Percentiles rank a stretch among this genome's conserved stretches.
Conservation (phyloP, 2,329 filamentous ascomycete species). For the Fusarium camptoceras region DNA sequence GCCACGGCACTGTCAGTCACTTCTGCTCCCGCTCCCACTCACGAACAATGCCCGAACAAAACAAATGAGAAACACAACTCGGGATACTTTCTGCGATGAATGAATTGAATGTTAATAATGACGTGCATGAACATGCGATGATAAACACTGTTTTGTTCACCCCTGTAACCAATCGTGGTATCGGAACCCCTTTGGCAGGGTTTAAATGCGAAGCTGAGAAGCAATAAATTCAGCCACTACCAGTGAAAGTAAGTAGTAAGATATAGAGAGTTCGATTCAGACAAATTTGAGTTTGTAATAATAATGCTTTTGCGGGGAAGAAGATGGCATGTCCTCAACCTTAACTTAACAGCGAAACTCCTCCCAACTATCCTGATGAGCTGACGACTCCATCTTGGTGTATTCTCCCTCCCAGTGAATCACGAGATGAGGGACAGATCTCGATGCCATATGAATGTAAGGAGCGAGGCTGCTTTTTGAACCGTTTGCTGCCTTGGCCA, state of each 20-base stretch:
- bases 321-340: neutral
- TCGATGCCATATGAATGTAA: slow-evolving; percentile 11
- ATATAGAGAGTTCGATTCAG: neutral
- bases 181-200: neutral
- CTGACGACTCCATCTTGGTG: slow-evolving; percentile 14
- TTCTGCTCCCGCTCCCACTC: neutral
- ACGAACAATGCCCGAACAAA: neutral
- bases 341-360: neutral
- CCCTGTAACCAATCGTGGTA: neutral
- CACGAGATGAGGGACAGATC: slow-evolving; percentile 25
- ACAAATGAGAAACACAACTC: neutral
- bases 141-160: neutral
- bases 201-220: neutral
- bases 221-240: neutral
- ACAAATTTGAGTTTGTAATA: neutral
- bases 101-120: neutral
- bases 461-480: neutral
- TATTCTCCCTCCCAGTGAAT: slow-evolving; percentile 18
- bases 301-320: neutral
- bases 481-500: slow-evolving; percentile 12
- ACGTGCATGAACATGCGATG: neutral
- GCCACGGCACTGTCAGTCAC: slow-evolving; percentile 15
- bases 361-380: neutral
- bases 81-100: neutral
- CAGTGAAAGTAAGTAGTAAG: neutral